Evolutionary conservation across 2,329 filamentous ascomycete species (phyloP).

Genomic region (Cordyceps cicadae): DNA sequence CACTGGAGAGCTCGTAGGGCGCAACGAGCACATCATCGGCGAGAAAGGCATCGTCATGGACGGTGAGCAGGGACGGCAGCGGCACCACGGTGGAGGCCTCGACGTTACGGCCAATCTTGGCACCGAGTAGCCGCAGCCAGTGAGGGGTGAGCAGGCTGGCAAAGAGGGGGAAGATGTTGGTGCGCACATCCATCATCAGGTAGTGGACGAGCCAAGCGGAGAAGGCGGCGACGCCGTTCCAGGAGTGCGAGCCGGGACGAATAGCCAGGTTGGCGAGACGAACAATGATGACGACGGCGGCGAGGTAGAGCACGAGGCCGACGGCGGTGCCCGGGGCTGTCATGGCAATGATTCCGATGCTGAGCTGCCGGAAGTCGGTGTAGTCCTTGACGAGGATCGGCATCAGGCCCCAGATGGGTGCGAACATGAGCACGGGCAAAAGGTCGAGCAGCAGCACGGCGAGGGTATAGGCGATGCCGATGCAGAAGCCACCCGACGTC

Average conservation of each 20-base stretch:
- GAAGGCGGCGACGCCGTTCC: conserved; percentile 16
- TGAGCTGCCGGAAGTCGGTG: conserved; percentile 10
- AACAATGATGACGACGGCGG: conserved; percentile 1
- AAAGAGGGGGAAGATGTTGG: conserved; percentile 14
- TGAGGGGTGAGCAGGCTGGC: conserved; percentile 17
- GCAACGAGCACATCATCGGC: conserved; percentile 17
- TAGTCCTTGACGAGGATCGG: conserved; percentile 13
- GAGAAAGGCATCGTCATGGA: conserved; percentile 17
- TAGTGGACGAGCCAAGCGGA: conserved; percentile 16
- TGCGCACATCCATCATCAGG: conserved; percentile 13
- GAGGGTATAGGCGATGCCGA: conserved; percentile 12
- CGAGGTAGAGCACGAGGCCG: conserved; percentile 10
- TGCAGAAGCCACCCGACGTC: background rate
- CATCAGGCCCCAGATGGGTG: conserved; percentile 12
- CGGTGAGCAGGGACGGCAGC: conserved; percentile 15
- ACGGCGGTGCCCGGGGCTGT: conserved; percentile 10
- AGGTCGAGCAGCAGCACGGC: conserved; percentile 13
- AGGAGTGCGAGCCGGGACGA: conserved; percentile 15
- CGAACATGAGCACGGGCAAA: conserved; percentile 10
- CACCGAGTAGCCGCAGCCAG: conserved; percentile 16
- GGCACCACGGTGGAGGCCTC: conserved; percentile 16
- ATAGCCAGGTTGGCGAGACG: conserved; percentile 13
- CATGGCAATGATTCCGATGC: conserved; percentile 7
- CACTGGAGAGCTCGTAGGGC: conserved; percentile 14
- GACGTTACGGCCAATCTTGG: conserved; percentile 15